Conservation (phyloP, 768 basidiomycete genomes). For the Tulasnella sp. region DNA sequence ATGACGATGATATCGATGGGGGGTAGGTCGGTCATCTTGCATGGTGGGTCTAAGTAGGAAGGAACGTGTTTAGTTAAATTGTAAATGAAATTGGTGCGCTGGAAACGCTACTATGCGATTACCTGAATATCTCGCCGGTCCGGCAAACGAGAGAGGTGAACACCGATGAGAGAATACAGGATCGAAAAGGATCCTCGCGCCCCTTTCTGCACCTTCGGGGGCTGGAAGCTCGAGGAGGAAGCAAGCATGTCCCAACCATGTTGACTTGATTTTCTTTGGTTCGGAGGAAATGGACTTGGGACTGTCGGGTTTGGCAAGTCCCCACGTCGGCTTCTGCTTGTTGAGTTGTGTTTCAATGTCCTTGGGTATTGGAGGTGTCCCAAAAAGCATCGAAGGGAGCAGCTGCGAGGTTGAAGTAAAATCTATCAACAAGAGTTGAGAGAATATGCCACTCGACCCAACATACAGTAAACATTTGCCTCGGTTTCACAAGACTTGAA, state of each 20-base stretch:
- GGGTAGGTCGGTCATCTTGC: slow-evolving; percentile 29
- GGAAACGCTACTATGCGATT: background rate
- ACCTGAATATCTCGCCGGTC: slow-evolving; percentile 40
- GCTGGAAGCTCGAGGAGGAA: slow-evolving; percentile 42
- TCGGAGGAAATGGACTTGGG: background rate
- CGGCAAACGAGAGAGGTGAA: slow-evolving; percentile 35
- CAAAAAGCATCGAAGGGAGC: background rate
- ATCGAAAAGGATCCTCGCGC: slow-evolving; percentile 41
- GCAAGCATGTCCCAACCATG: slow-evolving; percentile 47
- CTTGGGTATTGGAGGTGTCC: background rate
- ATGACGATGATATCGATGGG: slow-evolving; percentile 32
- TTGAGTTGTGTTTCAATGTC: slow-evolving; percentile 14
- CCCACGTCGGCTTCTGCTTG: slow-evolving; percentile 16
- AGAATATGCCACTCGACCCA: background rate
- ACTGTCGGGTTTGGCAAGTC: background rate
- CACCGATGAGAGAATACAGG: slow-evolving; percentile 41
- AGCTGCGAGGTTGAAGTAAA: background rate
- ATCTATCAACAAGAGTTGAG: too few relatives aligned
- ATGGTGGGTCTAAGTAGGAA: slow-evolving; percentile 19
- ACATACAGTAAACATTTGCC: too few relatives aligned
- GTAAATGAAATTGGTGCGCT: background rate
- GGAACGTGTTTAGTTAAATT: background rate
- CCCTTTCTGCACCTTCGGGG: slow-evolving; percentile 25
- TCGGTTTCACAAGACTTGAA: background rate
- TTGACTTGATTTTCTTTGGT: slow-evolving; percentile 32